A percentile compares a stretch with the other conserved stretches of the same genome.
phyloP scores from a whole-genome alignment of 2,329 filamentous ascomycete species.

The Botrytis cinerea region DNA sequence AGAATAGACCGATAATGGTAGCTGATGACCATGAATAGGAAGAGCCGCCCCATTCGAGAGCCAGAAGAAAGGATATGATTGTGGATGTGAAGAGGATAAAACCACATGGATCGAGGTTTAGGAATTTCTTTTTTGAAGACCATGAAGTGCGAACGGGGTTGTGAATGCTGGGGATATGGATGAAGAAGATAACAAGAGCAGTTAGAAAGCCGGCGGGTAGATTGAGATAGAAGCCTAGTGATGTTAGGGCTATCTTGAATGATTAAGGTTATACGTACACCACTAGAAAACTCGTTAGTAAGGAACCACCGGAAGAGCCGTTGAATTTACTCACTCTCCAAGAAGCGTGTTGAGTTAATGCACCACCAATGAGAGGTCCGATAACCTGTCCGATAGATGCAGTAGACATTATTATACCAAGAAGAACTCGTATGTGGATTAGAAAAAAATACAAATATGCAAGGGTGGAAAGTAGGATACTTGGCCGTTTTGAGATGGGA shows the following conservation, averaged over 20 bases:
- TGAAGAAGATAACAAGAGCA: background rate
- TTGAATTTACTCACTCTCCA: background rate
- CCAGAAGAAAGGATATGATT: background rate
- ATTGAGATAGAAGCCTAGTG: background rate
- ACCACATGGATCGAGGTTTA: background rate
- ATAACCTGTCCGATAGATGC: background rate
- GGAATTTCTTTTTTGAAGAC: background rate
- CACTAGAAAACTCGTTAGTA: background rate
- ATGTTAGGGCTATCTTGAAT: background rate
- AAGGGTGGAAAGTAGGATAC: background rate
- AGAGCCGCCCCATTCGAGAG: background rate
- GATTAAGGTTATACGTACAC: background rate
- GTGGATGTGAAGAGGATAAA: background rate
- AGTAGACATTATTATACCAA: background rate
- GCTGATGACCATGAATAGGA: background rate
- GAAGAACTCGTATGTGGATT: background rate
- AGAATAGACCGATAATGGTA: background rate
- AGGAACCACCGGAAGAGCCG: background rate
- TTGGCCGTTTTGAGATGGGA: background rate
- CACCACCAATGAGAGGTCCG: background rate
- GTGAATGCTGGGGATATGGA: background rate
- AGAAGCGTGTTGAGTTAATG: background rate
- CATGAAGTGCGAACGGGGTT: background rate
- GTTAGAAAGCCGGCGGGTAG: background rate
- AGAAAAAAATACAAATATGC: background rate